Evolutionary conservation across 352 stramenopile species (phyloP).

Genomic region (Pythium apleroticum): DNA sequence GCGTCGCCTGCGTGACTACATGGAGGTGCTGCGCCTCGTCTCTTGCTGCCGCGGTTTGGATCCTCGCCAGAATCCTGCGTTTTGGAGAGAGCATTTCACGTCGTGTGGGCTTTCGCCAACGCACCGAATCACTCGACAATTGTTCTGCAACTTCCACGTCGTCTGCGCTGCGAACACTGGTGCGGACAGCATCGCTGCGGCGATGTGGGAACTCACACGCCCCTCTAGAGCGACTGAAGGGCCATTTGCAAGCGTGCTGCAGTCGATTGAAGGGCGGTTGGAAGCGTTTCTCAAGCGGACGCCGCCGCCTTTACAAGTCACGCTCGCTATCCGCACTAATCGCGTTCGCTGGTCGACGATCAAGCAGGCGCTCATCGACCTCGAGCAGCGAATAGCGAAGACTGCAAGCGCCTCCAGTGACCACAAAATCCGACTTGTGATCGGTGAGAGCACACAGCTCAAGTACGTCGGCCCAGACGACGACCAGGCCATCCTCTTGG

Average conservation of each 20-base stretch:
- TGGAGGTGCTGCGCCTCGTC: neutral
- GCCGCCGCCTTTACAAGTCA: neutral
- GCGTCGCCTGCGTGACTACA: neutral
- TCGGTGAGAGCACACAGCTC: neutral
- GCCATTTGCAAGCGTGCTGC: neutral
- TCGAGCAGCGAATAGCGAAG: neutral
- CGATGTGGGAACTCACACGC: neutral
- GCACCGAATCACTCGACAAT: neutral
- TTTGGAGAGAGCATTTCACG: neutral
- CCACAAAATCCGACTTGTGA: neutral
- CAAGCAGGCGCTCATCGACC: neutral
- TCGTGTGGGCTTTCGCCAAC: neutral
- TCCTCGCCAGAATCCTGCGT: neutral
- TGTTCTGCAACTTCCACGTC: neutral
- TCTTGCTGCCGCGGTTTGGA: conserved; percentile 1
- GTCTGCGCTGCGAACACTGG: neutral
- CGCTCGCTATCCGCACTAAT: neutral
- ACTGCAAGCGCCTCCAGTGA: neutral
- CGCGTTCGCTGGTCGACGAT: neutral
- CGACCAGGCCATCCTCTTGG: neutral
- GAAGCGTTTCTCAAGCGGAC: neutral
- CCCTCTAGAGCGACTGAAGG: neutral
- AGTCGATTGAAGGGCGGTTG: neutral
- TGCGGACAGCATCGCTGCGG: neutral
- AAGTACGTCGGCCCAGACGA: neutral